Evolutionary conservation across 1,284 basidiomycete species (phyloP), one percentile per base, ranked within the genome.

Genomic region (Violaceomyces palustris): DNA sequence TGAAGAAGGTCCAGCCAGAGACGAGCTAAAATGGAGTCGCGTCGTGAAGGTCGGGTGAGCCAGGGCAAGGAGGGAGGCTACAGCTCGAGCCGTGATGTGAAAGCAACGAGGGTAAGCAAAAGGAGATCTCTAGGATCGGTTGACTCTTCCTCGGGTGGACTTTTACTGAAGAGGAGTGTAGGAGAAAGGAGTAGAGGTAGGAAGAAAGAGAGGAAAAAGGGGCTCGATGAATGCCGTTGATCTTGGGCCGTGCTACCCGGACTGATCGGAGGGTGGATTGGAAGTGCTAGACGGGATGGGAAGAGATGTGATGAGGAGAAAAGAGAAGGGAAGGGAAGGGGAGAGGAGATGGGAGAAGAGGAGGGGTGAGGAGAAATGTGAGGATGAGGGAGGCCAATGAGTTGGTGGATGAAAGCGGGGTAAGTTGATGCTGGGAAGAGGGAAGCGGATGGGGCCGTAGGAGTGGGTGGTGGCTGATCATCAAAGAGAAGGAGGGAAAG

Each of bases 391-490:
- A 14, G 35, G 19, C 12, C 18, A 22, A 36, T 8, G 17, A n/a
- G n/a, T n/a, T n/a, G 21, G 35, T 22, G 11, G 23, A 12, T 8
- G 35, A 8, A 17, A 36, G 9, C 12, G 17, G 35, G 21, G 8
- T 17, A 9, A 14, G 21, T 22, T 37, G 22, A 7, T 17, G 35
- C 12, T 23, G 21, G 21, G 22, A 23, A 34, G 22, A 24, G 21
- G 12, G 10, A 18, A 23, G 21, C 21, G 17, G 18, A 27, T 27
- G 36, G 19, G 36, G 27, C 27, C 28, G 36, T 29, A 22, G 25
- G 30, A 39, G 26, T 14, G 26, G 27, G 37, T 39, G 37, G 37
- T 22, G 22, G 19, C n/a, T n/a, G n/a, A n/a, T n/a, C n/a, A n/a
- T n/a, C n/a, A n/a, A n/a, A n/a, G n/a, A n/a, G n/a, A n/a, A n/a